Conservation (phyloP, 306 rosid genomes). For the Neltuma alba region DNA sequence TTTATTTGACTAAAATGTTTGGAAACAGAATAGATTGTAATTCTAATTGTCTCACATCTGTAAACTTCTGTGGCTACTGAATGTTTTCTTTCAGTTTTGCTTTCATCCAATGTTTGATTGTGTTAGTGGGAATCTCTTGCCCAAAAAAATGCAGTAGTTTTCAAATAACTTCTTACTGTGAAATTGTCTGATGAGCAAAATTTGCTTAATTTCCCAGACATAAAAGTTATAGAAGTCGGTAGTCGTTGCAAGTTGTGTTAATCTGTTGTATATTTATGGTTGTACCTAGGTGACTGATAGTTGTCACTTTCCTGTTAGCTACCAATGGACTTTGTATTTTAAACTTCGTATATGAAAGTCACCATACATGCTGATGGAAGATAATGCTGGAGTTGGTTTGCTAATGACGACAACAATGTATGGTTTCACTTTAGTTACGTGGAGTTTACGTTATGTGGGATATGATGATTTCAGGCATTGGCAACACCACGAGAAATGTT, state of each 20-base stretch:
- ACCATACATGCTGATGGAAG: too few species aligned
- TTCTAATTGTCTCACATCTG: slow-evolving; percentile 23
- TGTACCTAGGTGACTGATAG: slow-evolving; percentile 15
- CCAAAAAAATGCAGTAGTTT: slow-evolving; percentile 6
- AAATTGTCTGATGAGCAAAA: background rate
- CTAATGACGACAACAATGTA: too few species aligned
- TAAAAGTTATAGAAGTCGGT: background rate
- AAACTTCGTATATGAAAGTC: background rate
- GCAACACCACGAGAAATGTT: slow-evolving; percentile 83
- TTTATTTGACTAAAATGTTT: background rate
- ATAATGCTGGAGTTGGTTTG: too few species aligned
- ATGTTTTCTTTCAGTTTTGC: slow-evolving; percentile 9
- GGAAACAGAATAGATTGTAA: slow-evolving; percentile 9
- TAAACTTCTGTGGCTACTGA: slow-evolving; percentile 20
- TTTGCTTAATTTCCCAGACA: background rate
- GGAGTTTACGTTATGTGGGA: slow-evolving; percentile 23
- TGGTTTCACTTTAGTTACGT: slow-evolving; percentile 3
- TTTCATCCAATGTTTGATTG: slow-evolving; percentile 19
- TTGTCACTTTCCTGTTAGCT: slow-evolving; percentile 22
- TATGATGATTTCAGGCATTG: slow-evolving; percentile 72
- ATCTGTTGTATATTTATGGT: slow-evolving; percentile 14
- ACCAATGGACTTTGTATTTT: slow-evolving; percentile 15
- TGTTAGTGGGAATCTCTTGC: slow-evolving; percentile 26
- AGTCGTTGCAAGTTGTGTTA: slow-evolving; percentile 4
- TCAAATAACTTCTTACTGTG: background rate